Evolutionary conservation across 805 yeast genomes (phyloP), one percentile per base, ranked within the genome.

Genomic region (Ascoidea asiatica): DNA sequence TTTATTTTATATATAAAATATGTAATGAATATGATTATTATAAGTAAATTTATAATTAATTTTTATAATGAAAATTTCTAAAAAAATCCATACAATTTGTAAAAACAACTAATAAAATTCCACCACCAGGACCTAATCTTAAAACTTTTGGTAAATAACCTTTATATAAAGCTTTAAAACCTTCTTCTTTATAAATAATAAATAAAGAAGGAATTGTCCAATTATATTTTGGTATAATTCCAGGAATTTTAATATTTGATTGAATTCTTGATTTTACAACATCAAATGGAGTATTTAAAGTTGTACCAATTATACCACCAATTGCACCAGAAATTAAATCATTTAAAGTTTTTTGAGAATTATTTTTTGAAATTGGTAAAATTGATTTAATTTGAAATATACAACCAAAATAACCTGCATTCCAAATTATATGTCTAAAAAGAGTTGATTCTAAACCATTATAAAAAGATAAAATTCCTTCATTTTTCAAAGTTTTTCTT

Each of bases 61-160:
- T 47, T 21, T 49, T 43, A 37, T 48, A 48, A 43, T 49, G 50
- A 38, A 36, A 37, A n/a, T 65, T 65, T 69, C 89, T 77, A 73
- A 92, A 92, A 69, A 87, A 86, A 61, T 89, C 96, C 94, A 89
- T 88, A 51, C 89, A 79, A 20, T 87, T 72, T 40, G 96, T 87
- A 72, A 88, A 92, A n/a, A 92, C 98, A 42, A 92, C 97, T 61
- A 92, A 73, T 58, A 92, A 69, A 53, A 92, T 88, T 70, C 98
- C 98, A 63, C 98, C 98, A 59, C 98, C 98, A 48, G 98, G 98
- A 42, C 97, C 97, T 53, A 92, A 73, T 75, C 98, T 81, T 59
- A 92, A 72, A 13, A 92, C 97, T 72, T 92, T 92, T 54, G 98
- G 98, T 51, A 89, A 61, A 75, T 90, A 90, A 38, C 98, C 98